phyloP scores from a whole-genome alignment of 768 basidiomycete species.

The Pisolithus marmoratus region DNA sequence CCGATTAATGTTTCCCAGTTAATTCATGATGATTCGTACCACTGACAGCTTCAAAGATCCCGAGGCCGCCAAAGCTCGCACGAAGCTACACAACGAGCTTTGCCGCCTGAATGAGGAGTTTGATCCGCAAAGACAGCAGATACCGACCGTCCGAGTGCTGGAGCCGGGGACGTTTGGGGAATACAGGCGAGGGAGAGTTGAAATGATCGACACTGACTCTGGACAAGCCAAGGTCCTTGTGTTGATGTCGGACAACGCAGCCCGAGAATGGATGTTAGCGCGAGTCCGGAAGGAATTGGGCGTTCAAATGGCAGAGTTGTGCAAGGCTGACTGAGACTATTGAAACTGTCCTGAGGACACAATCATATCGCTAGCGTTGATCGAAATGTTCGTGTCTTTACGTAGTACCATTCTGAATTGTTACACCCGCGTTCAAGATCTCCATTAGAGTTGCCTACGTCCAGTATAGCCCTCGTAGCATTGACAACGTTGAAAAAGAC shows the following conservation, averaged over 20 bases:
- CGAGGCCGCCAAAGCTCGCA: constrained; percentile 1
- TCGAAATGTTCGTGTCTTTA: too few relatives aligned
- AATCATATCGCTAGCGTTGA: too few relatives aligned
- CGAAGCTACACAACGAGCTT: neutral
- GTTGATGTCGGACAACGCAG: neutral
- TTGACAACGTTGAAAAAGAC: too few relatives aligned
- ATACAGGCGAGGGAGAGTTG: neutral
- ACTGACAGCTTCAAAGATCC: neutral
- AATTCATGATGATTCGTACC: neutral
- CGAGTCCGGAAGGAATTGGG: constrained; percentile 2
- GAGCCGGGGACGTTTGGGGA: neutral
- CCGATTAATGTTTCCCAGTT: neutral
- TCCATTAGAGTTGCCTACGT: too few relatives aligned
- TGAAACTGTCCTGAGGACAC: too few relatives aligned
- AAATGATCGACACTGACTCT: neutral
- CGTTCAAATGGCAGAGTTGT: too few relatives aligned
- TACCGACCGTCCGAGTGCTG: constrained; percentile 1
- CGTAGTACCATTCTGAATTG: too few relatives aligned
- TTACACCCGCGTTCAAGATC: too few relatives aligned
- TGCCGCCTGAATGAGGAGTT: neutral
- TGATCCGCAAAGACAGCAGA: neutral
- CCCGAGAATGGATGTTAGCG: constrained; percentile 11
- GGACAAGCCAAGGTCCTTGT: constrained; percentile 6
- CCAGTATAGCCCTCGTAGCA: too few relatives aligned
- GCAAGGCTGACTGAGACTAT: too few relatives aligned